Conservation (phyloP, 257 asterid genomes). For the Nicotiana paniculata region DNA sequence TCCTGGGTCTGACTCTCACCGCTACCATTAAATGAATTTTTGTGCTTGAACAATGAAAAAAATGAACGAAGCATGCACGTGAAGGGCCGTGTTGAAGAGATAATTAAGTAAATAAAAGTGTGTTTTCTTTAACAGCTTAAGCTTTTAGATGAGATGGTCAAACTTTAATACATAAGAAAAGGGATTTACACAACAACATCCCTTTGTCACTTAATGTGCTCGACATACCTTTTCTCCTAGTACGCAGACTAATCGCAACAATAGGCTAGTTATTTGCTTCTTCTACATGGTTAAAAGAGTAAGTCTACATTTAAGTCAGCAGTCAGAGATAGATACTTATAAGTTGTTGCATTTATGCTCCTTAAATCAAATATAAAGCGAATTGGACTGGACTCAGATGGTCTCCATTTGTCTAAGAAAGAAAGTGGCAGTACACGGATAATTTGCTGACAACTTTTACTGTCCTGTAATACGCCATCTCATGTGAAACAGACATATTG, state of each 20-base stretch:
- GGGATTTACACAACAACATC: not conserved
- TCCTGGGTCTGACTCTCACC: no score
- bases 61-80: no score
- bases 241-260: not conserved
- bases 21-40: no score
- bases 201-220: not conserved
- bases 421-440: not conserved
- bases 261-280: not conserved
- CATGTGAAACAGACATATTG: not conserved
- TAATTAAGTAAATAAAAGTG: no score
- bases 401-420: not conserved
- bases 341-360: not conserved
- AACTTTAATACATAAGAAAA: no score
- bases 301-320: not conserved
- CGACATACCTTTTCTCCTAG: not conserved
- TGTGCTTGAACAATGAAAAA: no score
- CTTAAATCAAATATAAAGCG: not conserved
- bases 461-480: not conserved
- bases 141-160: no score
- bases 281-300: not conserved
- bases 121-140: no score
- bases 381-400: not conserved
- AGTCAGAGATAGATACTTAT: not conserved
- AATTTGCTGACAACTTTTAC: not conserved
- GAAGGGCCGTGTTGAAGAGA: no score